A percentile compares a stretch with the other conserved stretches of the same genome.
Conservation (phyloP, 108 stramenopile genomes). For the Chaetoceros tenuissimus region DNA sequence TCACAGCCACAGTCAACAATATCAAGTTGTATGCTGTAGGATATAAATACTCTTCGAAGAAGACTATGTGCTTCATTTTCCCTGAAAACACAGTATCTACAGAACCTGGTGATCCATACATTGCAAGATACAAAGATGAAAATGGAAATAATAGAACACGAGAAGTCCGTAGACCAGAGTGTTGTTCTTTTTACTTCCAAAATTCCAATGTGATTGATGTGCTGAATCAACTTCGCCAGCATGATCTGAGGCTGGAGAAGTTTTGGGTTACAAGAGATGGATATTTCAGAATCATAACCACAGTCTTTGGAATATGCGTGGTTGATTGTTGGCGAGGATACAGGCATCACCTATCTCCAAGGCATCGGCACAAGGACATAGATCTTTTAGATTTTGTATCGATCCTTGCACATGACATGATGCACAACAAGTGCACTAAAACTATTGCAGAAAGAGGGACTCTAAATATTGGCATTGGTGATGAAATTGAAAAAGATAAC, state of each 20-base stretch:
- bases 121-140: slow-evolving; percentile 2
- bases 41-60: slow-evolving; percentile 12
- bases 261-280: slow-evolving; percentile 10
- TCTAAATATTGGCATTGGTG: too few species aligned
- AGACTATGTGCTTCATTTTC: slow-evolving; percentile 2
- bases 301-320: slow-evolving; percentile 6
- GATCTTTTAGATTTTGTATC: background rate
- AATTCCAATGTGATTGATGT: slow-evolving; percentile 9
- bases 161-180: slow-evolving; percentile 7
- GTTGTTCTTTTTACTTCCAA: slow-evolving; percentile 7
- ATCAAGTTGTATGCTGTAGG: slow-evolving; percentile 2
- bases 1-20: background rate
- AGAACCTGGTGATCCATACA: slow-evolving; percentile 7
- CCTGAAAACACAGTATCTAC: slow-evolving; percentile 6
- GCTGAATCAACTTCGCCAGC: slow-evolving; percentile 11
- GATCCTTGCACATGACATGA: background rate
- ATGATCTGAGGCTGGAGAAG: slow-evolving; percentile 7
- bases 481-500: too few species aligned
- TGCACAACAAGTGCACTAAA: too few species aligned
- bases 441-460: too few species aligned
- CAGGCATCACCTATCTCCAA: background rate
- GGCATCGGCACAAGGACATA: background rate
- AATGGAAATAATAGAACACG: background rate
- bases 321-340: background rate
- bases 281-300: slow-evolving; percentile 12